These are phyloP conservation scores for Geranium incanum DNA, from an alignment of 441 rosid species.

Conservation along the genomic window DNA sequence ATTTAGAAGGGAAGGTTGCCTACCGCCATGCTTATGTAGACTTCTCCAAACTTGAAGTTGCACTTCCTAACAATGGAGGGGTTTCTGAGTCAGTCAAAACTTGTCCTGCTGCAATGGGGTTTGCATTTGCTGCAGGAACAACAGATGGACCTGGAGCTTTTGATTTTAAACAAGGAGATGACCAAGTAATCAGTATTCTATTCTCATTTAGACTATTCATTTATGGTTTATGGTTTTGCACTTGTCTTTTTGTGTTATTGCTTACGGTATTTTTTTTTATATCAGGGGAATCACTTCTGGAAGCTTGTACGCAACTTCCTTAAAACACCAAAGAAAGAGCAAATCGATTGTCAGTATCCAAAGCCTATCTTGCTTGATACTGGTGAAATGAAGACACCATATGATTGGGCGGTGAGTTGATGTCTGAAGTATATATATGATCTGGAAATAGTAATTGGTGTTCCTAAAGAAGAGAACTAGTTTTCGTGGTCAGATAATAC, in stretches of 20 bases:
- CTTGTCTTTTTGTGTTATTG: conserved; percentile 13
- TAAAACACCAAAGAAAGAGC: conserved; percentile 61
- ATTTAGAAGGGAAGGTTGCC: conserved; percentile 65
- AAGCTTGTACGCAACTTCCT: conserved; percentile 62
- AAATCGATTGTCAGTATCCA: conserved; percentile 71
- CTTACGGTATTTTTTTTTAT: conserved; percentile 13
- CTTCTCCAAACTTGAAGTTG: conserved; percentile 74
- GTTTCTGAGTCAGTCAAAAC: conserved; percentile 62
- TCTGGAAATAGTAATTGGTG: not conserved
- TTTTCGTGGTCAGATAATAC: no score
- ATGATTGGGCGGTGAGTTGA: conserved; percentile 84
- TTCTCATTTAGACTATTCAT: not conserved
- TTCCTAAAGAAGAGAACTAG: not conserved
- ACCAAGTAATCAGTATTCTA: conserved; percentile 39
- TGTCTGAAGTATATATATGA: not conserved
- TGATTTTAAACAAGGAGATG: conserved; percentile 95
- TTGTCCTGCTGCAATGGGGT: conserved; percentile 97
- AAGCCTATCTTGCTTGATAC: conserved; percentile 93
- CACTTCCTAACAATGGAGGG: conserved; percentile 47
- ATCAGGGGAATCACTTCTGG: conserved; percentile 91
- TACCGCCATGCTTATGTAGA: conserved; percentile 64
- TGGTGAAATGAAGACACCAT: conserved; percentile 94
- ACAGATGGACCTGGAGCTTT: conserved; percentile 99
- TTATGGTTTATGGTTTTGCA: not conserved
- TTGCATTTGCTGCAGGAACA: conserved; percentile 94